Percentiles rank a stretch among this genome's conserved stretches.
Evolutionary conservation across 768 basidiomycete genomes (phyloP).

Genomic region (Agrocybe praecox): DNA sequence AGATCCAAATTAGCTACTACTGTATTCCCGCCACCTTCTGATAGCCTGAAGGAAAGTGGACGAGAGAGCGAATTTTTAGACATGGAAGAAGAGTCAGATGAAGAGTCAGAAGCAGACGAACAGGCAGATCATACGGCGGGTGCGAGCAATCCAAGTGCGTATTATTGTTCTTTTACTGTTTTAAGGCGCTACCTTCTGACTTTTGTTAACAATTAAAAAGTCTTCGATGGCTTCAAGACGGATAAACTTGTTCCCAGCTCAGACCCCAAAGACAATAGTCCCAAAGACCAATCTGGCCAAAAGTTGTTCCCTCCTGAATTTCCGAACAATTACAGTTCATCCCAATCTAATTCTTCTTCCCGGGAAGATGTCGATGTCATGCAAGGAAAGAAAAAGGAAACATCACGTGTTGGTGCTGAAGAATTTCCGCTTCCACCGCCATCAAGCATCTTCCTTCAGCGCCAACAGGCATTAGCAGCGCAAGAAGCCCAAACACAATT

Average conservation of each 20-base stretch:
- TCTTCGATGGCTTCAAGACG: constrained; percentile 18
- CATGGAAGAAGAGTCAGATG: constrained; percentile 53
- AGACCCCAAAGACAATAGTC: constrained; percentile 18
- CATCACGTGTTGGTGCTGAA: constrained; percentile 45
- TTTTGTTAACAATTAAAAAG: constrained; percentile 22
- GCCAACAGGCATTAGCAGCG: constrained; percentile 22
- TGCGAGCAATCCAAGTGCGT: constrained; percentile 22
- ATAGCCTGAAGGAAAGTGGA: constrained; percentile 10
- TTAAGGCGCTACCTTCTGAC: constrained; percentile 6
- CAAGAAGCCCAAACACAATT: constrained; percentile 20
- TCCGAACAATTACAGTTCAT: constrained; percentile 21
- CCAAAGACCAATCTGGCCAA: constrained; percentile 15
- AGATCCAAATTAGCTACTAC: constrained; percentile 24
- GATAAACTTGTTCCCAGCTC: constrained; percentile 3
- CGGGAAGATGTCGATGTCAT: constrained; percentile 18
- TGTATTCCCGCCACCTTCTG: constrained; percentile 19
- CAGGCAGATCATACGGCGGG: constrained; percentile 32
- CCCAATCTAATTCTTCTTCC: constrained; percentile 16
- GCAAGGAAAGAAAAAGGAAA: constrained; percentile 25
- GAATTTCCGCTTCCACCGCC: constrained; percentile 56
- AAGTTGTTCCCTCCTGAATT: constrained; percentile 16
- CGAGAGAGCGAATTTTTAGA: constrained; percentile 65
- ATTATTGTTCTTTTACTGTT: not conserved
- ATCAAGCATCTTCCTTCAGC: constrained; percentile 25
- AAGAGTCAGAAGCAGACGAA: constrained; percentile 37